Base-by-base conservation (phyloP, 2,329 filamentous ascomycete species). In the Metarhizium guizhouense region DNA sequence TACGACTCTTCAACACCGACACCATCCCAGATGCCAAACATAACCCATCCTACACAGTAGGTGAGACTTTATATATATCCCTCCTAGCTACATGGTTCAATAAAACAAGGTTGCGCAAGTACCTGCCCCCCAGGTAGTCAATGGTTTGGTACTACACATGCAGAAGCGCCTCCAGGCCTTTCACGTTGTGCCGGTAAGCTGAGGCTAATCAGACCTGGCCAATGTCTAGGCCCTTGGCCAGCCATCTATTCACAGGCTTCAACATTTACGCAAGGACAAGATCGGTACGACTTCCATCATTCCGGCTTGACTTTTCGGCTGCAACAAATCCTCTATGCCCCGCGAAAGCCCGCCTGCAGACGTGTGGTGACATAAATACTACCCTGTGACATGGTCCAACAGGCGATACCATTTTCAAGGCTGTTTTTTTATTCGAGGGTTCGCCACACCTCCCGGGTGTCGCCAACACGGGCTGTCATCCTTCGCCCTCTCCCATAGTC, bases 401-500 rank as follows among this genome's bases (percentile, higher is more conserved):
- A 29, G 25, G 29, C 47, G 29, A 53, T 34, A 34, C 43, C 43
- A 40, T 20, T 11, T 54, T 30, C 52, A 54, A 32, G 10, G 16
- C 10, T 38, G 43, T 16, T 13, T 4, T 34, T 16, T 25, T 13
- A 18, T 18, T 7, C 25, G 7, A 50, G n/a, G 18, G 43, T 16
- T 54, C 20, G 48, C 43, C 20, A 45, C 47, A 51, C 45, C 30
- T 50, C 45, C 20, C 20, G 34, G 34, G 52, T 54, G 52, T 54
- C 43, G 32, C 45, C 32, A 54, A 32, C 52, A 49, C 52, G 52
- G 52, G 11, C 20, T 32, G 52, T 49, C 52, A 54, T 54, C 25
- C n/a, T 34, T 34, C 7, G 32, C 25, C 32, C 32, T 7, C 32
- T 34, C 10, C 32, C 32, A 34, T 11, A 34, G 32, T 11, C 32